phyloP scores from a whole-genome alignment of 352 stramenopile species.

The Phytophthora sp. region DNA sequence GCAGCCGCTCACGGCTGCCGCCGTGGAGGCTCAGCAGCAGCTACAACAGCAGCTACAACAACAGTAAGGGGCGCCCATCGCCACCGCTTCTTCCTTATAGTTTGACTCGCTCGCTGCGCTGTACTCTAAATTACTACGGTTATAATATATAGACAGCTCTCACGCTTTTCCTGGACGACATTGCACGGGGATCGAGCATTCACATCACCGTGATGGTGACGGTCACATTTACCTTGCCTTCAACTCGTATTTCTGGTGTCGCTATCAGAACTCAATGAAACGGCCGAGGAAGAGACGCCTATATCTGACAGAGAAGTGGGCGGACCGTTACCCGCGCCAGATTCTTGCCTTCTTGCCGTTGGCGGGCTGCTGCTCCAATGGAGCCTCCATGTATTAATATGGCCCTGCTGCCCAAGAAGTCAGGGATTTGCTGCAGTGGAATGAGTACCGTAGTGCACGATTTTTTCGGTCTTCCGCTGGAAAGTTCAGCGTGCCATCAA shows the following conservation, averaged over 20 bases:
- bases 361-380: no score
- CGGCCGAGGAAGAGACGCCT: constrained; percentile 8
- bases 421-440: no score
- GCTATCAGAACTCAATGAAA: background rate
- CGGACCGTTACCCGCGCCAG: no score
- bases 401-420: no score
- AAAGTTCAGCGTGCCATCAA: no score
- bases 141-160: constrained; percentile 31
- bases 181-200: background rate
- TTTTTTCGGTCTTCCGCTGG: no score
- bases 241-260: constrained; percentile 6
- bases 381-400: no score
- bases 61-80: background rate
- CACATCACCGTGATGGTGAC: background rate
- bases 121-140: constrained; percentile 31
- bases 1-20: constrained; percentile 72
- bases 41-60: constrained; percentile 5
- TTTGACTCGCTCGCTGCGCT: constrained; percentile 19
- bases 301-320: no score
- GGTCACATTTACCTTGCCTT: background rate
- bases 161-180: constrained; percentile 3
- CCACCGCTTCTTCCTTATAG: background rate
- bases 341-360: no score
- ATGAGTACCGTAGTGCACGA: no score
- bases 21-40: constrained; percentile 46